Base-by-base conservation (phyloP, 352 stramenopile species). In the Globisporangium barbulae region DNA sequence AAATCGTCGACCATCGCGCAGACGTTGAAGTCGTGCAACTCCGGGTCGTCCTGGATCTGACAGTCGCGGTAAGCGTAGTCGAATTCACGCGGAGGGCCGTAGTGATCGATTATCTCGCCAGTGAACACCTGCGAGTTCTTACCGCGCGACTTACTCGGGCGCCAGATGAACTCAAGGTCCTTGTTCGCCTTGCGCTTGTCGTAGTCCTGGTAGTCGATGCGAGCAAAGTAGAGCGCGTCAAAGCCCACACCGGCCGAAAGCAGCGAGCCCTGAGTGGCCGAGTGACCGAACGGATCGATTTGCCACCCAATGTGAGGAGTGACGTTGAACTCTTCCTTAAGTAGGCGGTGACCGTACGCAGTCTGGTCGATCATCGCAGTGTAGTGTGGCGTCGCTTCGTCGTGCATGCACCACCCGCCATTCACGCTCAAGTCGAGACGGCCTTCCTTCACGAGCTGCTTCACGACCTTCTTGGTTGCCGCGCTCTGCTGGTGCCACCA, bases 321-420 rank as follows among this genome's bases (percentile, higher is more conserved):
- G 19, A 94, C 76, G 52, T 93, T 89, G 65, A 99, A 98, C 72
- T 98, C 91, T 30, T 91, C 67, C 62, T 90, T 88, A 42, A 99
- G 79, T 68, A 99, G 97, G 19, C 87, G 68, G 72, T 99, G 97
- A 9, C 97, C 97, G 53, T 98, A 92, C 17, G 97, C 97, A 4
- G 96, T 99, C 73, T 99, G 96, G 82, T 99, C 97, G 63, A 99
- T 89, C 95, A 99, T 99, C 25, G 91, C 96, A 33, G 97, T 94
- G 71, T 97, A 99, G 78, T 98, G 94, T 45, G 96, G 83, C 15
- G 89, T 87, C 4, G 97, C 97, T 70, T 99, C 97, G 73, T 99
- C 97, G 67, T 99, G 97, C 97, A 99, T 99, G 74, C 87, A 97
- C 97, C 97, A 99, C 48, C 96, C 97, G 41, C 96, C 97, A 64